Evolutionary conservation across 2,329 filamentous ascomycete genomes (phyloP).

Genomic region (Ceratocystis albifundus): DNA sequence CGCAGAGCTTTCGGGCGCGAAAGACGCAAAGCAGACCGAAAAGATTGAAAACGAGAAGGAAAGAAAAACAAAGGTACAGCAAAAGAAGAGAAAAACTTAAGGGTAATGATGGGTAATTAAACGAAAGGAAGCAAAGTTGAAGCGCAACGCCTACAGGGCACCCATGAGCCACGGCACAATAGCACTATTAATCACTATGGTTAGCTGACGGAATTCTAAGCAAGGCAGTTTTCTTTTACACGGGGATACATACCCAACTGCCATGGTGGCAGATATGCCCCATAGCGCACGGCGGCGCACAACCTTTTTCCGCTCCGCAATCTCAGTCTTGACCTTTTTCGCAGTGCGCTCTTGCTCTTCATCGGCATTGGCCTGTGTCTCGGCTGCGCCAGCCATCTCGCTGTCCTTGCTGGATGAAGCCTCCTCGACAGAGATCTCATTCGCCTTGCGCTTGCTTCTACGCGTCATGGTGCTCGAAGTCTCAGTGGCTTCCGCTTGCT

Average conservation of each 20-base stretch:
- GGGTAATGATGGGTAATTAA: constrained; percentile 12
- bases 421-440: constrained; percentile 55
- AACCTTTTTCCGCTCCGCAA: constrained; percentile 71
- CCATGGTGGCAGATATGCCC: constrained; percentile 75
- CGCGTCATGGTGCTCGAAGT: constrained; percentile 34
- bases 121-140: constrained; percentile 20
- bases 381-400: constrained; percentile 21
- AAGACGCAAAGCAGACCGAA: constrained; percentile 18
- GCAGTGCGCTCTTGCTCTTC: constrained; percentile 39
- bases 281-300: constrained; percentile 77
- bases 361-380: constrained; percentile 33
- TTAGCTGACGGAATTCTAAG: no score
- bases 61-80: constrained; percentile 5
- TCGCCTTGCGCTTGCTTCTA: constrained; percentile 61
- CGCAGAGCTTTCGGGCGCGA: constrained; percentile 17
- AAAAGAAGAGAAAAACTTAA: constrained; percentile 14
- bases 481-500: constrained; percentile 32
- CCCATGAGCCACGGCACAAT: constrained; percentile 43
- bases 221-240: no score
- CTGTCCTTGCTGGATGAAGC: constrained; percentile 31
- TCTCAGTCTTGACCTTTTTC: constrained; percentile 74
- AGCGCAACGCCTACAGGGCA: constrained; percentile 33
- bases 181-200: constrained; percentile 29
- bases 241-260: constrained; percentile 64
- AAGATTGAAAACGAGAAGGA: constrained; percentile 14